Evolutionary conservation across 164 flowering plant species (phyloP).

Genomic region (Umbellularia californica): DNA sequence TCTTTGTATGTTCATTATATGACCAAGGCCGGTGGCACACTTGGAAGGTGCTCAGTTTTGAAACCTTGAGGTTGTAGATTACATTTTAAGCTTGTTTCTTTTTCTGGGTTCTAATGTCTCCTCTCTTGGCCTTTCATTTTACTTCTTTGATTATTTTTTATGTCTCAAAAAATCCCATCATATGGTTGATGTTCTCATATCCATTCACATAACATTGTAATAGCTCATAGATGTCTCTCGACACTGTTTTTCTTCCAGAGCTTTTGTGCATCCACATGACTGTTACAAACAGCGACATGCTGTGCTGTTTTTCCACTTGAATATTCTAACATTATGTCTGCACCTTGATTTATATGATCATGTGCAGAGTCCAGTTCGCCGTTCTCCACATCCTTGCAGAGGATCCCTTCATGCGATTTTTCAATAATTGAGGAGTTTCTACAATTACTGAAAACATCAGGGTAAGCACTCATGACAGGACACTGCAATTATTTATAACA

Average conservation of each 20-base stretch:
- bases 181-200: slow-evolving; percentile 31
- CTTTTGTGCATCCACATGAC: slow-evolving; percentile 39
- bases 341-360: slow-evolving; percentile 8
- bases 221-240: slow-evolving; percentile 35
- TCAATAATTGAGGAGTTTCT: slow-evolving; percentile 18
- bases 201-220: slow-evolving; percentile 27
- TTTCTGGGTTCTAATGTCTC: not conserved
- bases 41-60: too few relatives aligned
- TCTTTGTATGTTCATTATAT: too few relatives aligned
- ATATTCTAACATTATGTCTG: slow-evolving; percentile 12
- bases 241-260: slow-evolving; percentile 37
- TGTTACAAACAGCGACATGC: slow-evolving; percentile 25
- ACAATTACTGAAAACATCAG: too few relatives aligned
- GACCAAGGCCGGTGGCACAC: too few relatives aligned
- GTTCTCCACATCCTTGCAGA: slow-evolving; percentile 14
- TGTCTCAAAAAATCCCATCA: slow-evolving; percentile 26
- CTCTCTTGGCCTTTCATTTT: slow-evolving; percentile 11
- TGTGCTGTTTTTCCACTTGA: slow-evolving; percentile 32
- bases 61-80: not conserved
- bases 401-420: slow-evolving; percentile 10
- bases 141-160: slow-evolving; percentile 15
- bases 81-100: not conserved
- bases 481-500: too few relatives aligned
- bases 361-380: slow-evolving; percentile 10
- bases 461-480: too few relatives aligned